Conservation (phyloP, 768 basidiomycete genomes). For the Xerocomus brunneocitrinus region DNA sequence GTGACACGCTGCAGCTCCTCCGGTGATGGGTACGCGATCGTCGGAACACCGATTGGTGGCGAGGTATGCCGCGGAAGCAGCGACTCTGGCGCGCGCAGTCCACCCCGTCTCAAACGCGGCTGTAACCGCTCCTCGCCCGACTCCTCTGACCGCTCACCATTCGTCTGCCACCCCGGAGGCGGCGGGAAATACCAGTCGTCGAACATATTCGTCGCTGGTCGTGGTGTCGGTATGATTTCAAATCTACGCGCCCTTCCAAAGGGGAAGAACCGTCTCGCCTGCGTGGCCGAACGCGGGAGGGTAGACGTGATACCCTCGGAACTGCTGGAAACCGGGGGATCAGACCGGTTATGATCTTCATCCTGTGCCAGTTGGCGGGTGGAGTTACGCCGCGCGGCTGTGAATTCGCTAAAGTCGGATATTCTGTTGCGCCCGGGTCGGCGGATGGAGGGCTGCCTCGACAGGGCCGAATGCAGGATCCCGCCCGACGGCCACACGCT, state of each 20-base stretch:
- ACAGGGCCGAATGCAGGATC: conserved; percentile 32
- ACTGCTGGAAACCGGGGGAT: not conserved
- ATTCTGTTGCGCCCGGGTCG: conserved; percentile 51
- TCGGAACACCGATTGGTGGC: conserved; percentile 24
- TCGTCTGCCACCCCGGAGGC: conserved; percentile 18
- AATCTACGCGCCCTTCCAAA: conserved; percentile 44
- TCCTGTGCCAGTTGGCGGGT: conserved; percentile 33
- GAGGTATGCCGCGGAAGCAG: conserved; percentile 47
- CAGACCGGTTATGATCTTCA: conserved; percentile 21
- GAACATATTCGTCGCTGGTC: conserved; percentile 24
- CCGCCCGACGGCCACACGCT: conserved; percentile 24
- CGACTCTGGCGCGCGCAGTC: conserved; percentile 60
- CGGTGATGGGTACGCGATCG: conserved; percentile 18
- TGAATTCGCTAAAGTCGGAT: conserved; percentile 71
- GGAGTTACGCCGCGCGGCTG: conserved; percentile 55
- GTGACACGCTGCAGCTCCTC: conserved; percentile 21
- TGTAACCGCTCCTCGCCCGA: conserved; percentile 33
- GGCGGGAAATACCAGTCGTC: conserved; percentile 34
- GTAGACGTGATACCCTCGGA: conserved; percentile 2
- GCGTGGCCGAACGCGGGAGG: conserved; percentile 14
- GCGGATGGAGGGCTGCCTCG: conserved; percentile 59
- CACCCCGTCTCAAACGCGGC: conserved; percentile 64
- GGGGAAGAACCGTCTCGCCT: conserved; percentile 54
- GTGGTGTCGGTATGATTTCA: conserved; percentile 33
- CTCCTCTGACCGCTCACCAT: conserved; percentile 28